Base-by-base conservation (phyloP, 768 basidiomycete genomes). In the Mycena albidolilacea region DNA sequence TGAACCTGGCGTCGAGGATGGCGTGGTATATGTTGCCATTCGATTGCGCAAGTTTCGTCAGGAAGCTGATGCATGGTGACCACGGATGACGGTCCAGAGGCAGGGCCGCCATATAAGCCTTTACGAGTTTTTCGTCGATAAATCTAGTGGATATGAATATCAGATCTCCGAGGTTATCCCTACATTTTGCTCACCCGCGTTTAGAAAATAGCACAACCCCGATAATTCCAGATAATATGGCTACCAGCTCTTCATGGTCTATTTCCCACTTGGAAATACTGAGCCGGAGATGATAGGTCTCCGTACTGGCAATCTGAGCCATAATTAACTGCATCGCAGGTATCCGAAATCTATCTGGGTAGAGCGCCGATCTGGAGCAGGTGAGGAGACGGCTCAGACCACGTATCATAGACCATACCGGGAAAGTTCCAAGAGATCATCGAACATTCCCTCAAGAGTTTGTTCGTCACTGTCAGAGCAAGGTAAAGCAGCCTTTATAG, bases 161-260 rank as follows among this genome's bases (percentile, higher is more conserved):
- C 15, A 6, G 41, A 23, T 63, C 43, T 46, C 46, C 17, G 17
- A 30, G 30, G 30, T 0, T 30, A 30, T 30, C 11, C 3, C 2
- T 15, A 43, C 4, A 37, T 12, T 8, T 17, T 35, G 14, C 30
- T 46, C 35, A 63, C 61, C 61, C 61, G 15, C 61, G 44, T 7
- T 48, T 63, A 5, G 61, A 30, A 37, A 63, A 63, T 37, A 63
- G 17, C 7, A 37, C 61, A 23, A 63, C 61, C 15, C 41, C 61
- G 9, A 63, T 37, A 37, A 63, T 48, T 19, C 48, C 61, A 3
- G 44, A 35, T 17, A 62, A 21, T 30, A 62, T 30, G 10, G 41
- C 12, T 3, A 44, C 60, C 43, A 62, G 11, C 21, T 62, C 60
- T 4, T 23, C 60, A 21, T 44, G 23, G 7, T 44, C 21, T 43